Evolutionary conservation across 1,284 basidiomycete species (phyloP).

Genomic region (Fomes fomentarius): DNA sequence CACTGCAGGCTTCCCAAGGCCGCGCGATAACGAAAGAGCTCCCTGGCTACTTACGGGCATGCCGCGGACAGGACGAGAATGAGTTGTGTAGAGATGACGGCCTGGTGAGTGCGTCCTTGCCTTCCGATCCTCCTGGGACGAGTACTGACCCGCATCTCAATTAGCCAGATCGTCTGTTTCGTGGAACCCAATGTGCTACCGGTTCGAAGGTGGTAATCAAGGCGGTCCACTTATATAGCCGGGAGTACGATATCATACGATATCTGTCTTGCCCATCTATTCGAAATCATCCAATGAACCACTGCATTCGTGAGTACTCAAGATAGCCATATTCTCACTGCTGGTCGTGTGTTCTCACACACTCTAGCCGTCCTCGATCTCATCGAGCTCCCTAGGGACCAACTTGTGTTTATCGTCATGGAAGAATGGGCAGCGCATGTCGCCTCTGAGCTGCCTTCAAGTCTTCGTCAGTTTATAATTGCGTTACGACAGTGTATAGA

Average conservation of each 20-base stretch:
- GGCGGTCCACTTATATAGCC: constrained; percentile 63
- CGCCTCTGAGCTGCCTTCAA: constrained; percentile 53
- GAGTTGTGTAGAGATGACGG: constrained; percentile 71
- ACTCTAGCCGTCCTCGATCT: constrained; percentile 63
- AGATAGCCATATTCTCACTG: not conserved
- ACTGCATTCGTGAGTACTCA: constrained; percentile 66
- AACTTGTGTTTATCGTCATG: constrained; percentile 72
- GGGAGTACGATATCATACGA: constrained; percentile 61
- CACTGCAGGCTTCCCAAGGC: constrained; percentile 29
- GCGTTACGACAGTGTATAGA: constrained; percentile 69
- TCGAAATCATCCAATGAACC: constrained; percentile 65
- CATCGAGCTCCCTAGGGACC: constrained; percentile 55
- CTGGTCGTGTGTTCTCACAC: not conserved
- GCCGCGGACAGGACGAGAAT: constrained; percentile 48
- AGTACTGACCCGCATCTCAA: not conserved
- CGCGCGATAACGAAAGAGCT: constrained; percentile 28
- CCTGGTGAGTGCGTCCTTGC: constrained; percentile 49
- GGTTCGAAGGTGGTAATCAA: constrained; percentile 63
- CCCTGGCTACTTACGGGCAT: constrained; percentile 41
- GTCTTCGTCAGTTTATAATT: constrained; percentile 53
- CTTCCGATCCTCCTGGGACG: not conserved
- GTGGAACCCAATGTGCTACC: constrained; percentile 56
- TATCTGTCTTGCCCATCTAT: constrained; percentile 54
- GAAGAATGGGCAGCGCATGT: constrained; percentile 76
- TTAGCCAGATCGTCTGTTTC: constrained; percentile 74